phyloP scores from a whole-genome alignment of 768 basidiomycete species.

The Russula earlei region DNA sequence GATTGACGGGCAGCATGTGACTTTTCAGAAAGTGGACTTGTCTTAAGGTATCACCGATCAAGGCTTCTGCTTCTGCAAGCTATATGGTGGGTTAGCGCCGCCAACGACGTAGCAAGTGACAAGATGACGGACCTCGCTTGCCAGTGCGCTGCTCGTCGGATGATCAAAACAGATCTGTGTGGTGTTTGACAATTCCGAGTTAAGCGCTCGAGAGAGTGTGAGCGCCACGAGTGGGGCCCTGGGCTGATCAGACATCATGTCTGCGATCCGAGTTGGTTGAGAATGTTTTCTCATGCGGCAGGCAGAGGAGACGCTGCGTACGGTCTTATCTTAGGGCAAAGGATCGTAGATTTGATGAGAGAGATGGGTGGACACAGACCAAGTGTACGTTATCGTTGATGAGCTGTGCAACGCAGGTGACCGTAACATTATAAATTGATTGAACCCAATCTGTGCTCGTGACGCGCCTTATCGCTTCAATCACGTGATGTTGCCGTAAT shows the following conservation, averaged over 20 bases:
- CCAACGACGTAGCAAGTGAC: too few relatives aligned
- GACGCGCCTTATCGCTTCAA: too few relatives aligned
- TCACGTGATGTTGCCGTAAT: too few relatives aligned
- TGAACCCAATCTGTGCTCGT: too few relatives aligned
- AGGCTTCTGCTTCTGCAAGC: constrained; percentile 1
- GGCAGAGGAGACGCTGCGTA: too few relatives aligned
- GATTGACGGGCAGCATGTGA: not conserved
- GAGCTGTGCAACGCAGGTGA: too few relatives aligned
- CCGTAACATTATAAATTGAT: too few relatives aligned
- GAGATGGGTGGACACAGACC: too few relatives aligned
- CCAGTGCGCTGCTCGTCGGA: not conserved
- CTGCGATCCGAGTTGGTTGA: not conserved
- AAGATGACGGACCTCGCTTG: constrained; percentile 1
- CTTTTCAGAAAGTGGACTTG: not conserved
- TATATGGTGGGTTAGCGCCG: not conserved
- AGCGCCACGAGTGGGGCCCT: not conserved
- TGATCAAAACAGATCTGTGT: not conserved
- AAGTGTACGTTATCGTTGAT: too few relatives aligned
- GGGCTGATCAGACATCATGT: not conserved
- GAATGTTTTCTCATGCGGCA: not conserved
- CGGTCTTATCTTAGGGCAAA: too few relatives aligned
- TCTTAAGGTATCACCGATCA: not conserved
- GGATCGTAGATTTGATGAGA: too few relatives aligned
- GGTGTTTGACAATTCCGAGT: not conserved
- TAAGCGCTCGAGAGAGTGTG: not conserved